Evolutionary conservation across 805 yeast species (phyloP), one percentile per base, ranked within the genome.

Genomic region (Pichia eremophila): DNA sequence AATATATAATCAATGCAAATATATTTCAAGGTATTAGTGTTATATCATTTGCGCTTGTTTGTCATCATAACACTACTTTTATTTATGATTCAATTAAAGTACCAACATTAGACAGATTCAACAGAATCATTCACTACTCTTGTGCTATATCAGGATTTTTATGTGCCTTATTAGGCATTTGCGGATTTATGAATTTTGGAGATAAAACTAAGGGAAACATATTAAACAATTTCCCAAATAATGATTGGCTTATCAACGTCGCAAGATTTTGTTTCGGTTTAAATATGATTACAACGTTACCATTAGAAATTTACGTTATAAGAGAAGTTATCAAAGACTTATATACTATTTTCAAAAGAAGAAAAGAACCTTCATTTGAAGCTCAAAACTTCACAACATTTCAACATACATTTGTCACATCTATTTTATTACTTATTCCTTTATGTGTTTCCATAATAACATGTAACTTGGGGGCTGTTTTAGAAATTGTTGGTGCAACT

Each of bases 21-120:
- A 67, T 90, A 4, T 87, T 90, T 61, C 95, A 90, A 64, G 96
- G 96, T 2, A 79, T 90, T 28, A 83, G 93, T n/a, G 95, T 90
- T 44, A 87, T 90, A 32, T 88, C 96, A 1, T 90, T 90, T 68
- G 98, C 98, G 2, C 74, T 91, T 54, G 97, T 90, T 4, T 90
- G 98, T 60, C 98, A 90, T 60, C 98, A 90, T 63, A 90, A 90
- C 62, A 88, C 97, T 0, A 78, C 91, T 29, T 84, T 90, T 58
- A 91, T 90, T 40, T 90, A 82, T 68, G 87, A 86, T 60, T 87
- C 96, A 0, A 73, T 91, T 59, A 76, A 75, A 53, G 77, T 76
- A 19, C 91, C 95, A 7, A 80, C 95, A 4, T 60, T 88, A 54
- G 81, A 79, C 52, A 72, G 90, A 51, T 90, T 90, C 60, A 74